These are phyloP conservation scores for Leccinum broughii DNA, from an alignment of 768 basidiomycete species.

Conservation along the genomic window DNA sequence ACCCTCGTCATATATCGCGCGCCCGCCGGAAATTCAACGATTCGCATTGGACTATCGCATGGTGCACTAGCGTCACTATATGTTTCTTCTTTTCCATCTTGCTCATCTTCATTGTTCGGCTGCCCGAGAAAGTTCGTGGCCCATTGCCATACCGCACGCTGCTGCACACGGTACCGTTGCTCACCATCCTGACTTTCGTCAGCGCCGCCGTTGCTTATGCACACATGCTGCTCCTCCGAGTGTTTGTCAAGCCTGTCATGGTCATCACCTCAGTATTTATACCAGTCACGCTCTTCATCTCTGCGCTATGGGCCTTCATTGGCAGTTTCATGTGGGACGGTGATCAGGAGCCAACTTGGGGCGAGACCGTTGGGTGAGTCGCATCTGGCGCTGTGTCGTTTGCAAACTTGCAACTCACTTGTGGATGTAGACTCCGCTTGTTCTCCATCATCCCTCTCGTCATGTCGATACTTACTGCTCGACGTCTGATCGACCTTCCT, in stretches of 20 bases:
- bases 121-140: slow-evolving; percentile 35
- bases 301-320: slow-evolving; percentile 77
- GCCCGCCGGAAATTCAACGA: slow-evolving; percentile 74
- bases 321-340: slow-evolving; percentile 70
- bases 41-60: slow-evolving; percentile 66
- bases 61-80: slow-evolving; percentile 57
- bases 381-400: slow-evolving; percentile 1
- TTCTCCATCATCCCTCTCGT: slow-evolving; percentile 76
- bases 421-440: slow-evolving; percentile 44
- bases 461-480: slow-evolving; percentile 67
- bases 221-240: slow-evolving; percentile 72
- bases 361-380: slow-evolving; percentile 75
- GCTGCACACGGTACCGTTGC: slow-evolving; percentile 74
- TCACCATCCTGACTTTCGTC: slow-evolving; percentile 68
- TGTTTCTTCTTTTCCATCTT: slow-evolving; percentile 66
- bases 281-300: slow-evolving; percentile 70
- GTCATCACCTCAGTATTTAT: slow-evolving; percentile 74
- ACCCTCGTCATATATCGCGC: slow-evolving; percentile 66
- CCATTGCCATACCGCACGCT: slow-evolving; percentile 64
- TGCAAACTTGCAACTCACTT: slow-evolving; percentile 10
- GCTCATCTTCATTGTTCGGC: slow-evolving; percentile 57
- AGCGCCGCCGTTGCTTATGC: slow-evolving; percentile 72
- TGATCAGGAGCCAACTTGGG: slow-evolving; percentile 69
- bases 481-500: slow-evolving; percentile 71
- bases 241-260: slow-evolving; percentile 85